Base-by-base conservation (phyloP, 192 early-diverging fungal genomes). In the Umbelopsis sp. region DNA sequence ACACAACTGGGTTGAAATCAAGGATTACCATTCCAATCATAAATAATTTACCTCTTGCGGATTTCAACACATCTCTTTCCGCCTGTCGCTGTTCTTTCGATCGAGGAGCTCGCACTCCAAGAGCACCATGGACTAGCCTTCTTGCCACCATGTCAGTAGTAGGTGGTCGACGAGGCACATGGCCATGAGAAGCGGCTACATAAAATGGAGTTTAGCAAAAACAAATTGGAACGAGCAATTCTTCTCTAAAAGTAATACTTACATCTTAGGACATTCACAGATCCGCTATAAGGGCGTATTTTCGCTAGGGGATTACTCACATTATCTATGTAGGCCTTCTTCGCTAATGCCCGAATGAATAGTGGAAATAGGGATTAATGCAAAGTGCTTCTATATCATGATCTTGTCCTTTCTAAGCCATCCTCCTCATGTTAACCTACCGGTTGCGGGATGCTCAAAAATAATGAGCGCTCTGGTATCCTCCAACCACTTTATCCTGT, bases 111-210 rank as follows among this genome's bases (percentile, higher is more conserved):
- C 85, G 82, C 29, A 94, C 72, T 29, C 92, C 92, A 34, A 94
- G 77, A 17, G 92, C 92, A 9, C 91, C 91, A 49, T 89, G 88
- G 47, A 94, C 88, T 14, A 94, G 65, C 44, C 92, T 73, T 43
- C 87, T 86, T 2, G 92, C 92, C 16, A 94, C 92, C 77, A 91
- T 86, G 69, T 94, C 92, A 54, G 87, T 85, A 20, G 84, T 85
- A 4, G 76, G 78, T 7, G 84, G 86, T 25, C 81, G 77, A 29
- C 71, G 76, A 24, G 75, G 75, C 12, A 71, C 65, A 41, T 66
- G 71, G 6, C 72, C 72, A 22, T 25, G 71, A 62, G 56, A 62
- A 2, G 56, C 7, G 34, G 56, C 56, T 62, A 34, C 29, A 14
- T 1, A n/a, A n/a, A n/a, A n/a, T n/a, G n/a, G n/a, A n/a, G n/a